Conservation (phyloP, 2,329 filamentous ascomycete species). For the Pezicula radicicola region DNA sequence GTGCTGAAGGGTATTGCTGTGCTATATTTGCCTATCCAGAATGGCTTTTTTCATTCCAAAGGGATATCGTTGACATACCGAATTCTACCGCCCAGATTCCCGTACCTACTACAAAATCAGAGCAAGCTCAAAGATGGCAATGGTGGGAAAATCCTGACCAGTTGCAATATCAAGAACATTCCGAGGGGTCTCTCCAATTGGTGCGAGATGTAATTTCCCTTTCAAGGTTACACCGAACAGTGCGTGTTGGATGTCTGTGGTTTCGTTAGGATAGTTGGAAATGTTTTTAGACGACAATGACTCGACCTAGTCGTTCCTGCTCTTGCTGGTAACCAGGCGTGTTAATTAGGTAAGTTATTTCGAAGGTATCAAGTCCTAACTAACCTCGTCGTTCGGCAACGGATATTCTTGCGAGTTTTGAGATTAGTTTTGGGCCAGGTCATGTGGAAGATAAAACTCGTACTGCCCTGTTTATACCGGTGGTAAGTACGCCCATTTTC, state of each 20-base stretch:
- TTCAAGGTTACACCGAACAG: background rate
- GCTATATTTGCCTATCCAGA: background rate
- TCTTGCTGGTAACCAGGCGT: background rate
- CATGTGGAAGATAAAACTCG: background rate
- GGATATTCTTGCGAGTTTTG: background rate
- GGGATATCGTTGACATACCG: background rate
- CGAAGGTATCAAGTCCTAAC: background rate
- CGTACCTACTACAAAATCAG: background rate
- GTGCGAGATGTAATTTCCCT: constrained; percentile 1
- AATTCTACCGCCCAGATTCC: constrained; percentile 1
- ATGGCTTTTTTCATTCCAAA: background rate
- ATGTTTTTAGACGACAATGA: background rate
- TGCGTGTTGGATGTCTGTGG: background rate
- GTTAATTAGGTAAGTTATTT: background rate
- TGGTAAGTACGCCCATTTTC: constrained; percentile 1
- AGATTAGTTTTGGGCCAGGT: background rate
- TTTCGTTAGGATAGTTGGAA: background rate
- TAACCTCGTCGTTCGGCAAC: constrained; percentile 1
- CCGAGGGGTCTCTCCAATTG: background rate
- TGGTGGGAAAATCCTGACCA: background rate
- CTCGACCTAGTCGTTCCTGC: background rate
- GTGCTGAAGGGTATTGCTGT: background rate
- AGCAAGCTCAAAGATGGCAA: background rate
- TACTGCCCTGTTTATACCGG: background rate
- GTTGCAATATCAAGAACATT: constrained; percentile 1